Percentiles rank a stretch among this genome's conserved stretches.
Conservation (phyloP, 1,284 basidiomycete species). For the Volvariella surrecta region DNA sequence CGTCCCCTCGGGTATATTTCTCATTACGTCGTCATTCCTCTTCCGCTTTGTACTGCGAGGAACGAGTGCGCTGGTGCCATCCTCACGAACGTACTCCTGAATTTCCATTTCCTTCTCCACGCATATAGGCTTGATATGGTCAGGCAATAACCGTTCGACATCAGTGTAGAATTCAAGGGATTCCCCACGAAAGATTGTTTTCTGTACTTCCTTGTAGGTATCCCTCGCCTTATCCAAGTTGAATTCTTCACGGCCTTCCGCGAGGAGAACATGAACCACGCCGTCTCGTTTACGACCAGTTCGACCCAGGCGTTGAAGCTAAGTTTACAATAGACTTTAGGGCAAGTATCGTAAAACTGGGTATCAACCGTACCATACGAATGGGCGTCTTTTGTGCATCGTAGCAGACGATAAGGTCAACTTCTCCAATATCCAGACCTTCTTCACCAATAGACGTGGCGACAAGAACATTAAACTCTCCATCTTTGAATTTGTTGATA, state of each 20-base stretch:
- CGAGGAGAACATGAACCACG: slow-evolving; percentile 86
- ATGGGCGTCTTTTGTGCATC: slow-evolving; percentile 96
- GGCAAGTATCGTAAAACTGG: background rate
- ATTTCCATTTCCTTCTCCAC: slow-evolving; percentile 81
- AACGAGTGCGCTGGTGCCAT: slow-evolving; percentile 25
- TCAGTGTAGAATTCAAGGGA: slow-evolving; percentile 90
- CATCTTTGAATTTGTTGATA: slow-evolving; percentile 81
- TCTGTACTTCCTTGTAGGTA: slow-evolving; percentile 86
- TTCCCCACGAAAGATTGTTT: slow-evolving; percentile 79
- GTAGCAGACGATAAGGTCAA: slow-evolving; percentile 97
- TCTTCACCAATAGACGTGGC: slow-evolving; percentile 98
- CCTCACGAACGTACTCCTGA: slow-evolving; percentile 57
- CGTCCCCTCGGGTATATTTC: slow-evolving; percentile 62
- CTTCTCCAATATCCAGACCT: slow-evolving; percentile 97
- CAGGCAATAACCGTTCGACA: slow-evolving; percentile 81
- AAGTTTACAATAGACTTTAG: slow-evolving; percentile 2
- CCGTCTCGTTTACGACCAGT: slow-evolving; percentile 94
- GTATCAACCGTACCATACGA: slow-evolving; percentile 67
- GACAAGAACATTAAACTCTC: slow-evolving; percentile 88
- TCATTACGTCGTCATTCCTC: slow-evolving; percentile 52
- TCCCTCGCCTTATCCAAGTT: slow-evolving; percentile 91
- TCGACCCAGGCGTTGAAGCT: slow-evolving; percentile 95
- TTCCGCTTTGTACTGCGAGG: slow-evolving; percentile 46
- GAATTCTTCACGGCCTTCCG: slow-evolving; percentile 84
- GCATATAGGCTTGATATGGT: slow-evolving; percentile 66